Evolutionary conservation across 169 alveolate genomes (phyloP).

Genomic region (Fabrea salina): DNA sequence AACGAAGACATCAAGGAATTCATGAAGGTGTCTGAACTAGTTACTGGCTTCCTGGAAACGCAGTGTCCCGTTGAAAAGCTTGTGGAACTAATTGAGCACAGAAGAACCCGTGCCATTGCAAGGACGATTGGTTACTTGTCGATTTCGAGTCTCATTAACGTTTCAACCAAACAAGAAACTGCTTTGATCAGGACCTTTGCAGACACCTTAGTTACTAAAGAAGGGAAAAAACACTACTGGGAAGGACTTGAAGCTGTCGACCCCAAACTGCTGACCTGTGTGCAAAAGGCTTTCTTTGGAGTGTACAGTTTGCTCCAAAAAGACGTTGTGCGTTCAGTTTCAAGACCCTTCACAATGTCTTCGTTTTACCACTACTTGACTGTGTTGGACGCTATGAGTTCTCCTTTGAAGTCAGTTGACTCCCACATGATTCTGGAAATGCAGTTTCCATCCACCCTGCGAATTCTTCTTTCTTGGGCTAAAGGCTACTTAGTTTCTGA

Average conservation of each 20-base stretch:
- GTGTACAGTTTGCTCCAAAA: constrained; percentile 21
- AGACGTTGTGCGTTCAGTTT: not conserved
- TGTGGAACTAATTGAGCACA: not conserved
- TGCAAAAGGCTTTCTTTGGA: not conserved
- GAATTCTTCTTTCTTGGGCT: not conserved
- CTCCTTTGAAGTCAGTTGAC: constrained; percentile 9
- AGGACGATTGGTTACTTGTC: constrained; percentile 11
- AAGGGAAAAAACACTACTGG: constrained; percentile 8
- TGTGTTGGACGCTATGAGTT: constrained; percentile 25
- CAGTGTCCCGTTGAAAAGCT: constrained; percentile 1
- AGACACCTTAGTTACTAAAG: constrained; percentile 2
- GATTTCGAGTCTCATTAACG: not conserved
- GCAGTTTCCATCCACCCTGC: not conserved
- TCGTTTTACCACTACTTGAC: not conserved
- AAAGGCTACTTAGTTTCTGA: constrained; percentile 26
- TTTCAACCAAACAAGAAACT: not conserved
- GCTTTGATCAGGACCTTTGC: constrained; percentile 16
- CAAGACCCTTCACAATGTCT: not conserved
- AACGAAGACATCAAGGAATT: constrained; percentile 27
- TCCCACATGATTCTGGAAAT: constrained; percentile 21
- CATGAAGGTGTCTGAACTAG: constrained; percentile 4
- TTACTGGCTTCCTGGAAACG: constrained; percentile 2
- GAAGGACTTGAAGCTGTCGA: constrained; percentile 29
- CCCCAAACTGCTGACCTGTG: constrained; percentile 16
- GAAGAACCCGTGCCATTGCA: constrained; percentile 7